These are phyloP conservation scores for Aspergillus calidoustus DNA, from an alignment of 2,329 filamentous ascomycete species.

Conservation along the genomic window DNA sequence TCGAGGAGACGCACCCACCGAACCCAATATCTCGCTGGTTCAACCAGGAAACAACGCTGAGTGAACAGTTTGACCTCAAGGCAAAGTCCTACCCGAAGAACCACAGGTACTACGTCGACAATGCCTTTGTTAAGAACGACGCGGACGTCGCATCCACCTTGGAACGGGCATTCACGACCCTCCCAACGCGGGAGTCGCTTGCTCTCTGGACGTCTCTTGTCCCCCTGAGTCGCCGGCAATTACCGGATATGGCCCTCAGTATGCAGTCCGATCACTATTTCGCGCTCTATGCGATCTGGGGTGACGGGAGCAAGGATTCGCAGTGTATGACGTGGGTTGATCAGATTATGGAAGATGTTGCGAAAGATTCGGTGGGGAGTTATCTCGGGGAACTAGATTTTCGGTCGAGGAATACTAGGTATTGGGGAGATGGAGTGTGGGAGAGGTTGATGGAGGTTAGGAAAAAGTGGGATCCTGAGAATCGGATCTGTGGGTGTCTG, in stretches of 20 bases:
- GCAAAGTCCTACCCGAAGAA: conserved; percentile 49
- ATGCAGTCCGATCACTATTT: conserved; percentile 61
- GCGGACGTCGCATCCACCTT: conserved; percentile 42
- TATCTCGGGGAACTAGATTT: conserved; percentile 11
- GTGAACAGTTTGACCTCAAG: conserved; percentile 37
- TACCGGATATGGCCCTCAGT: conserved; percentile 56
- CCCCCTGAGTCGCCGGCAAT: conserved; percentile 38
- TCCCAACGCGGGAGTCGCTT: not conserved
- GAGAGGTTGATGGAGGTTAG: not conserved
- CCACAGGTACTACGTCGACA: conserved; percentile 56
- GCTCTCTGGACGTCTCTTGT: not conserved
- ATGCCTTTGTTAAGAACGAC: conserved; percentile 55
- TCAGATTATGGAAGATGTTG: not conserved
- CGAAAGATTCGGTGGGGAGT: not conserved
- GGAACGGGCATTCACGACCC: not conserved
- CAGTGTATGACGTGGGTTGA: not conserved
- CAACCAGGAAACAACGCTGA: not conserved
- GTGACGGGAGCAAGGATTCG: conserved; percentile 27
- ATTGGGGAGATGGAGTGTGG: not conserved
- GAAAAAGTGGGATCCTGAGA: conserved; percentile 2
- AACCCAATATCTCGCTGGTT: not conserved
- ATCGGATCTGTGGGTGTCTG: not conserved
- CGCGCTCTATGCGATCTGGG: conserved; percentile 56
- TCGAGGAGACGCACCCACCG: not conserved
- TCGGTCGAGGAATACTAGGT: not conserved